Evolutionary conservation across 2,329 filamentous ascomycete species (phyloP), one percentile per base, ranked within the genome.

Genomic region (Calonectria pseudoreteaudii): DNA sequence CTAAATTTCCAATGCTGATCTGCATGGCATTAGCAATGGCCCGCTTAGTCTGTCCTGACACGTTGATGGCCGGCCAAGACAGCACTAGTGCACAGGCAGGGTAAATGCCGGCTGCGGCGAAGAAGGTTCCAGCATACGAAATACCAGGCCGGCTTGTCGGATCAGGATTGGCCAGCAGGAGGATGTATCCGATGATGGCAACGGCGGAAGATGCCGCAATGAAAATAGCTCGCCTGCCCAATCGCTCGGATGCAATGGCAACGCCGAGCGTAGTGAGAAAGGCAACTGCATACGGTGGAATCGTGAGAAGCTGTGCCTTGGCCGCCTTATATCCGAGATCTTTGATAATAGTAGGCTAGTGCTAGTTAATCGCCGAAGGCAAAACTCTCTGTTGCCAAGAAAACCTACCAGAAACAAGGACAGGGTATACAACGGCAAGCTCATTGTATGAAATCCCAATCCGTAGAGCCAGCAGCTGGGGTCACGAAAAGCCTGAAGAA

Each of bases 381-480:
- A 13, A 38, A 10, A 34, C 2, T 1, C 11, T 3, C 0, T 0
- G 26, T 2, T 4, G 20, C 0, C 3, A 11, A 0, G 68, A 18
- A 18, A 41, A 77, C 86, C 71, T 79, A 90, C 84, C 83, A 91
- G 71, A 70, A 91, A 91, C 3, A 91, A 82, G 0, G 91, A 87
- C 7, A 90, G 83, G 0, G 89, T 91, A 72, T 91, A 91, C 0
- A 91, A 83, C 0, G 90, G 90, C 16, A 95, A 83, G 71, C 91
- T 93, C 87, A 95, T 91, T 7, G 93, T 94, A 81, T 95, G 93
- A 78, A 94, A 95, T 0, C 89, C 90, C 0, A 94, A 81, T 0
- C 93, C 92, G 76, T 95, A 95, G 0, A 95, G 86, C 92, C 91
- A 94, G 79, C 92, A 92, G 80, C 93, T 94, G 1, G 90, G 90